phyloP scores from a whole-genome alignment of 179 eudicot species.

The Pouteria campechiana region DNA sequence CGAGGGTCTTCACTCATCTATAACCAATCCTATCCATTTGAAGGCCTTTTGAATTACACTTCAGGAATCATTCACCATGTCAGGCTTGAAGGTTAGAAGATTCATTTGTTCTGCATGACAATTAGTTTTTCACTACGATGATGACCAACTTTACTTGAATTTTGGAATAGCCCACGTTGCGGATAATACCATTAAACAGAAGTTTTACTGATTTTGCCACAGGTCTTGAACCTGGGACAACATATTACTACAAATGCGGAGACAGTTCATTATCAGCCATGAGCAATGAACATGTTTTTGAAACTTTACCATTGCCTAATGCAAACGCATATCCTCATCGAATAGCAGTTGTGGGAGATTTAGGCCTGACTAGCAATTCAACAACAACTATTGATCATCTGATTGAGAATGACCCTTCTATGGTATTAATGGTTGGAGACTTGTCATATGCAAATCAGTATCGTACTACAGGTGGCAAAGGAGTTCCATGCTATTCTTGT shows the following conservation, averaged over 20 bases:
- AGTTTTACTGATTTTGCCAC: slow-evolving; percentile 1
- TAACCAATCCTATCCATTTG: slow-evolving; percentile 73
- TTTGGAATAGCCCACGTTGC: no score
- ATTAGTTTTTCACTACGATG: no score
- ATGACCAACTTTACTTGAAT: no score
- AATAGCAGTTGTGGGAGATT: slow-evolving; percentile 72
- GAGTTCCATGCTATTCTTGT: slow-evolving; percentile 66
- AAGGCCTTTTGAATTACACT: slow-evolving; percentile 69
- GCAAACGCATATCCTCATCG: slow-evolving; percentile 50
- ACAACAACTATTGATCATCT: slow-evolving; percentile 76
- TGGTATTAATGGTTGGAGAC: slow-evolving; percentile 78
- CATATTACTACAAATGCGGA: slow-evolving; percentile 79
- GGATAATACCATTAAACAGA: background rate
- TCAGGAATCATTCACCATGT: slow-evolving; percentile 94
- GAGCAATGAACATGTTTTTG: slow-evolving; percentile 54
- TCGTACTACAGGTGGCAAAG: slow-evolving; percentile 69
- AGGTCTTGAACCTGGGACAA: slow-evolving; percentile 77
- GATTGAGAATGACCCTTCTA: slow-evolving; percentile 50
- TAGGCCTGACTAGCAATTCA: slow-evolving; percentile 77
- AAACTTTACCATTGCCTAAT: slow-evolving; percentile 54
- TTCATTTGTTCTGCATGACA: no score
- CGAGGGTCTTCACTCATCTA: slow-evolving; percentile 54
- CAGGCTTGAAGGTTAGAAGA: slow-evolving; percentile 53
- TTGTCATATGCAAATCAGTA: slow-evolving; percentile 79
- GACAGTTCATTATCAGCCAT: slow-evolving; percentile 59